Percentiles rank a stretch among this genome's conserved stretches.
phyloP scores from a whole-genome alignment of 2,329 filamentous ascomycete species.

The Exophiala sp. region DNA sequence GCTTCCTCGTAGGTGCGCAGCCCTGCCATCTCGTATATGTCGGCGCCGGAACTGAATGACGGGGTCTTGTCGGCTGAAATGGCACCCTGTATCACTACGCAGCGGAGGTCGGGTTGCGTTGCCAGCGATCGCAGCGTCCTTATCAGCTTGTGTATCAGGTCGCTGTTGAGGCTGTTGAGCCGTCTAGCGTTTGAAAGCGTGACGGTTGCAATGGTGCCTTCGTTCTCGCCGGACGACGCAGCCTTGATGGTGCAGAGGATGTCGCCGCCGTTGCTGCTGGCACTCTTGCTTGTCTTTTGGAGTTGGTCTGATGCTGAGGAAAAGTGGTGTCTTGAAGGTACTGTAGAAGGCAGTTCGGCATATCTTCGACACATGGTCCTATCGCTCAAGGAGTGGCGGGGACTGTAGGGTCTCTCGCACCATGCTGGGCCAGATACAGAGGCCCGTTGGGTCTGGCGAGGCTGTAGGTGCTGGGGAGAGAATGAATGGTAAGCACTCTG shows the following conservation, averaged over 20 bases:
- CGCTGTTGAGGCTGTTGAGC: slow-evolving; percentile 30
- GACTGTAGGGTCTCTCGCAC: no score
- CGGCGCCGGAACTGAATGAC: slow-evolving; percentile 86
- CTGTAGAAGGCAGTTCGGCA: no score
- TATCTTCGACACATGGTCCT: no score
- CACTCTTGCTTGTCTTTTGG: neutral
- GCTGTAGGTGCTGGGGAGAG: no score
- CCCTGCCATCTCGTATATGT: slow-evolving; percentile 67
- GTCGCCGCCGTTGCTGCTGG: neutral
- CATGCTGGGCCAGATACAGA: no score
- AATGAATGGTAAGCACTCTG: no score
- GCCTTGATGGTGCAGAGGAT: neutral
- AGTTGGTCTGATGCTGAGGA: no score
- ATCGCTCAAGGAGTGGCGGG: no score
- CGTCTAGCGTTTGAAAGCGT: slow-evolving; percentile 30
- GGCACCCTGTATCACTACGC: neutral
- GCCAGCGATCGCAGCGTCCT: slow-evolving; percentile 22
- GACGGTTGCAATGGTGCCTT: slow-evolving; percentile 27
- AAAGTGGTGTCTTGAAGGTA: no score
- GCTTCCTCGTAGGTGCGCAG: slow-evolving; percentile 31
- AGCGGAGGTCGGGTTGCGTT: neutral
- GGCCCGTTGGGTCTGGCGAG: no score
- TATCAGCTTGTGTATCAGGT: slow-evolving; percentile 25
- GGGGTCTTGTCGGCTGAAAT: slow-evolving; percentile 41
- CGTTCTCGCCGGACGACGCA: neutral